A percentile compares a stretch with the other conserved stretches of the same genome.
These are phyloP conservation scores for Plasmodium falciparum DNA, from an alignment of 169 alveolate genomes.

Conservation along the genomic window DNA sequence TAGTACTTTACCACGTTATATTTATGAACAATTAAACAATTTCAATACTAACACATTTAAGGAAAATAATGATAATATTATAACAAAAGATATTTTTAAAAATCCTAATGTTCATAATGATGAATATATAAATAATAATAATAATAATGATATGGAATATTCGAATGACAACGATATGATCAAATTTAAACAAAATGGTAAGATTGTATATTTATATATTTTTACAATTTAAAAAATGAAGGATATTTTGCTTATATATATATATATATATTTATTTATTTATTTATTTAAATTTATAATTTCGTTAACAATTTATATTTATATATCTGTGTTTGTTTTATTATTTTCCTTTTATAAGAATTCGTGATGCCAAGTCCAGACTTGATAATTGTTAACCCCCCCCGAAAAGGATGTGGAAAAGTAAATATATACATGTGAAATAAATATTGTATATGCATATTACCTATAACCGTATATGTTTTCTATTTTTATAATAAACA, in stretches of 20 bases:
- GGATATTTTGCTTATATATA: neutral
- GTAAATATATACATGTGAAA: constrained; percentile 7
- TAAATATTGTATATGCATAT: neutral
- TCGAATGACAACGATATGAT: neutral
- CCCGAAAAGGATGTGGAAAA: constrained; percentile 77
- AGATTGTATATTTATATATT: neutral
- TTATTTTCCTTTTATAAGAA: constrained; percentile 21
- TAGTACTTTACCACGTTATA: constrained; percentile 46
- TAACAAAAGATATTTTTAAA: constrained; percentile 2
- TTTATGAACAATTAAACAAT: constrained; percentile 32
- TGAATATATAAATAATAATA: constrained; percentile 8
- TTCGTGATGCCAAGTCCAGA: constrained; percentile 76
- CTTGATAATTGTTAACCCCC: constrained; percentile 66
- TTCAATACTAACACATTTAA: constrained; percentile 10
- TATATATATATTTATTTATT: constrained; percentile 5
- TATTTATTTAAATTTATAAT: neutral
- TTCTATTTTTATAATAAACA: neutral
- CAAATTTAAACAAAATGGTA: constrained; percentile 12
- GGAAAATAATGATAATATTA: neutral
- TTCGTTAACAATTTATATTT: no score
- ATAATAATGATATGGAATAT: neutral
- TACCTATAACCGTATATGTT: no score
- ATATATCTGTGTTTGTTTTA: no score
- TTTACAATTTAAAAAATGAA: no score
- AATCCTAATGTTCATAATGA: neutral